A percentile compares a stretch with the other conserved stretches of the same genome.
Conservation (phyloP, 192 early-diverging fungal genomes). For the Coemansia sp. region DNA sequence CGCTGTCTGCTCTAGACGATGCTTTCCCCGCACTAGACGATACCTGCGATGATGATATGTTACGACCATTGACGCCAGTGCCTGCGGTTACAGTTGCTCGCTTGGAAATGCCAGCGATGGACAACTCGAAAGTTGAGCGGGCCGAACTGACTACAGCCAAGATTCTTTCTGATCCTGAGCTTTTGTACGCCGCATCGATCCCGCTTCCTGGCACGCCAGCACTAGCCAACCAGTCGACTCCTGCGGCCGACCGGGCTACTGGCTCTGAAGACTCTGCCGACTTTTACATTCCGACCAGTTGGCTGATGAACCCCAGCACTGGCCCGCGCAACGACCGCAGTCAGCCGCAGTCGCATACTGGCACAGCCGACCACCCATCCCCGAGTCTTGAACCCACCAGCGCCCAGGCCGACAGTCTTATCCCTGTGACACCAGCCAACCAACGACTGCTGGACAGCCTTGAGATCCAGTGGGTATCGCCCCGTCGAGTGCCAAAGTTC, state of each 20-base stretch:
- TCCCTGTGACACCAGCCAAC: conserved; percentile 51
- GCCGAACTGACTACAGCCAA: conserved; percentile 41
- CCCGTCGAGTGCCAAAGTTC: conserved; percentile 50
- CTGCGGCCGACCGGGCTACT: neutral
- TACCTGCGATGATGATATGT: neutral
- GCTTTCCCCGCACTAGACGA: neutral
- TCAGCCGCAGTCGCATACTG: conserved; percentile 7
- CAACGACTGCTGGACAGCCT: conserved; percentile 50
- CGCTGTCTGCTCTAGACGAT: neutral
- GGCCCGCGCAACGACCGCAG: conserved; percentile 11
- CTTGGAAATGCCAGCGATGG: conserved; percentile 4
- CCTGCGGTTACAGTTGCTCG: neutral
- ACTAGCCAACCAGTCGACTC: conserved; percentile 24
- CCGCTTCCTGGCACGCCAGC: conserved; percentile 49
- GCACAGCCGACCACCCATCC: conserved; percentile 9
- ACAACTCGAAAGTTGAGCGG: neutral
- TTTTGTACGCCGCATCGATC: conserved; percentile 43
- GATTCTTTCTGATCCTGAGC: conserved; percentile 46
- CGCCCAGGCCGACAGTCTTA: conserved; percentile 21
- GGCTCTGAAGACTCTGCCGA: conserved; percentile 17
- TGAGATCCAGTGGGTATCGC: conserved; percentile 54
- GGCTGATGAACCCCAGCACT: conserved; percentile 49
- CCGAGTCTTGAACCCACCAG: neutral
- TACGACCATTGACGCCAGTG: neutral
- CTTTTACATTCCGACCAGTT: conserved; percentile 50